phyloP scores from a whole-genome alignment of 306 rosid species.

The Quercus ilex region DNA sequence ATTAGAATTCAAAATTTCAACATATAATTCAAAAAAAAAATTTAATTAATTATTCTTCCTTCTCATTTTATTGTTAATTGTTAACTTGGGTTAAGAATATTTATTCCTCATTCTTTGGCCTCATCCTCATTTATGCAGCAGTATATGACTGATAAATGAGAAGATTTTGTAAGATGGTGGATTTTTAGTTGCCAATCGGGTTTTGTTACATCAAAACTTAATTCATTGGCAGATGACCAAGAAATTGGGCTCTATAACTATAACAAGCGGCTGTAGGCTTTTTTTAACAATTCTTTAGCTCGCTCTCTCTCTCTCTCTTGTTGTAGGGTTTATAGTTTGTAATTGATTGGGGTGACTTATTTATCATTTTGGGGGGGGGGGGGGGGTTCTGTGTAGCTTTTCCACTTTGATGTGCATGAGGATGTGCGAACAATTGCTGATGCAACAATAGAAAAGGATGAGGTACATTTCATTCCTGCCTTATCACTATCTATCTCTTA shows the following conservation, averaged over 20 bases:
- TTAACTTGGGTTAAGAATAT: no score
- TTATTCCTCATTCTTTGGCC: no score
- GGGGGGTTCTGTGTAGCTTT: constrained; percentile 43
- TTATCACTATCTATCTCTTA: neutral
- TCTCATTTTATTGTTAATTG: no score
- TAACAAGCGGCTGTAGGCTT: neutral
- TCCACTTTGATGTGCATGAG: constrained; percentile 96
- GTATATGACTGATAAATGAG: neutral
- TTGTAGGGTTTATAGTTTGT: neutral
- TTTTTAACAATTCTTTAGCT: no score
- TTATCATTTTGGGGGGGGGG: neutral
- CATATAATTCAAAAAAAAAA: no score
- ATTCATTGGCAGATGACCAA: neutral
- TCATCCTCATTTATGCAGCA: no score
- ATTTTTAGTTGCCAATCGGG: neutral
- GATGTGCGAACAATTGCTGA: constrained; percentile 94
- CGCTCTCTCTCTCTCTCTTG: neutral
- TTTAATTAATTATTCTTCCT: no score
- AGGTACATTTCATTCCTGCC: constrained; percentile 44
- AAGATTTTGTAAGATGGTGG: neutral
- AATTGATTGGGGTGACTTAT: constrained; percentile 9
- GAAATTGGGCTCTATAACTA: neutral
- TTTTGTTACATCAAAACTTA: neutral
- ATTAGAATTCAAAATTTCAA: no score
- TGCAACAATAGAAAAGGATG: constrained; percentile 95